phyloP scores from a whole-genome alignment of 2,329 filamentous ascomycete genomes.

The Fragosphaeria purpurea region DNA sequence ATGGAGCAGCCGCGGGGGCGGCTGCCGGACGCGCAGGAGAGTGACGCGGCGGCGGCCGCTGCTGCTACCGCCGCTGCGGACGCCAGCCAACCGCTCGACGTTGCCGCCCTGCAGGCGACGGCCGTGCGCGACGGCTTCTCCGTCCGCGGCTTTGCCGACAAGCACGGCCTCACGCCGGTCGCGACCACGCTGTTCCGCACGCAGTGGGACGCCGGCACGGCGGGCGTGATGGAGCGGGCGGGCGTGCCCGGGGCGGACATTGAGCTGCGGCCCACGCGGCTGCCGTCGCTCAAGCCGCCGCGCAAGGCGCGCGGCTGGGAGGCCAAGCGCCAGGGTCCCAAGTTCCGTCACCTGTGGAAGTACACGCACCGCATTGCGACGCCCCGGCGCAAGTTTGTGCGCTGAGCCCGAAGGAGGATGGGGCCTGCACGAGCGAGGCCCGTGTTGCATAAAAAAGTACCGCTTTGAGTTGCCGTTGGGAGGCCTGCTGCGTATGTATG shows the following conservation, averaged over 20 bases:
- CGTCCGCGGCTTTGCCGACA: slow-evolving; percentile 63
- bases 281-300: slow-evolving; percentile 55
- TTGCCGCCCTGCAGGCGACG: background rate
- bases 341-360: slow-evolving; percentile 57
- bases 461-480: no score
- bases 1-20: slow-evolving; percentile 66
- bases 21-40: slow-evolving; percentile 48
- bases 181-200: slow-evolving; percentile 83
- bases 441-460: no score
- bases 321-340: slow-evolving; percentile 53
- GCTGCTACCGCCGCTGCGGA: slow-evolving; percentile 12
- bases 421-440: no score
- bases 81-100: no score
- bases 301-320: slow-evolving; percentile 56
- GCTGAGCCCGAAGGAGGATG: slow-evolving; percentile 6
- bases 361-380: slow-evolving; percentile 48
- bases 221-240: slow-evolving; percentile 74
- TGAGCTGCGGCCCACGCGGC: slow-evolving; percentile 73
- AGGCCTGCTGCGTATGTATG: no score
- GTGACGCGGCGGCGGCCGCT: slow-evolving; percentile 32
- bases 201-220: slow-evolving; percentile 80
- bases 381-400: slow-evolving; percentile 17
- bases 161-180: slow-evolving; percentile 59
- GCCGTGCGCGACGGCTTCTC: slow-evolving; percentile 55
- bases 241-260: slow-evolving; percentile 66